Evolutionary conservation across 148 eudicot species (phyloP), one percentile per base, ranked within the genome.

Genomic region (Dysphania ambrosioides): DNA sequence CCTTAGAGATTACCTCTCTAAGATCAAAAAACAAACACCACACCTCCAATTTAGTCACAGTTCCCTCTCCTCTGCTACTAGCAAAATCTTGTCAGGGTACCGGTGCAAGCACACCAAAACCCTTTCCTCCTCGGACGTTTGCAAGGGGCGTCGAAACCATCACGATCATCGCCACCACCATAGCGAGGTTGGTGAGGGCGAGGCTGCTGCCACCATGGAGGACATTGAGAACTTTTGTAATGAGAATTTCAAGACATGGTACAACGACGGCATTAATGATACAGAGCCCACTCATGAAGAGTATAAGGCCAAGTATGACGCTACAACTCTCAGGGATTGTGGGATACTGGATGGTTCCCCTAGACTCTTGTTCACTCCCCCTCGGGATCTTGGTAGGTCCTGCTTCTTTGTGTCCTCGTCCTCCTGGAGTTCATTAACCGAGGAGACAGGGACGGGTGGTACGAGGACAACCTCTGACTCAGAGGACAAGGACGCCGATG

Each of bases 231-330:
- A 75, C n/a, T 91, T 91, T 73, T 61, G 89, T 3, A 63, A 80
- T 4, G 93, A 91, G 70, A 91, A 89, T 63, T 91, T 91, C 71
- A 86, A 76, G 27, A 87, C 97, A 0, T 75, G 89, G 31, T 91
- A 86, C 29, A 49, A 64, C 21, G 75, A 61, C 6, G 12, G 34
- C 41, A 53, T 19, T 26, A 1, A 31, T 26, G 26, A 51, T 4
- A 29, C 58, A 41, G 69, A 24, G 38, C 23, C 38, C 8, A 29
- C 40, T n/a, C 36, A 0, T 42, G 57, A 74, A 40, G 70, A 70
- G 49, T 1, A 26, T n/a, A 73, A 68, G 16, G 66, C 42, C 1
- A 79, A 34, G n/a, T 27, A 53, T 70, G 66, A 29, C 55, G 29
- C 32, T 21, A 51, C 16, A 30, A 34, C 13, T n/a, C n/a, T 47